phyloP scores from a whole-genome alignment of 768 basidiomycete species.

The Serendipita indica region DNA sequence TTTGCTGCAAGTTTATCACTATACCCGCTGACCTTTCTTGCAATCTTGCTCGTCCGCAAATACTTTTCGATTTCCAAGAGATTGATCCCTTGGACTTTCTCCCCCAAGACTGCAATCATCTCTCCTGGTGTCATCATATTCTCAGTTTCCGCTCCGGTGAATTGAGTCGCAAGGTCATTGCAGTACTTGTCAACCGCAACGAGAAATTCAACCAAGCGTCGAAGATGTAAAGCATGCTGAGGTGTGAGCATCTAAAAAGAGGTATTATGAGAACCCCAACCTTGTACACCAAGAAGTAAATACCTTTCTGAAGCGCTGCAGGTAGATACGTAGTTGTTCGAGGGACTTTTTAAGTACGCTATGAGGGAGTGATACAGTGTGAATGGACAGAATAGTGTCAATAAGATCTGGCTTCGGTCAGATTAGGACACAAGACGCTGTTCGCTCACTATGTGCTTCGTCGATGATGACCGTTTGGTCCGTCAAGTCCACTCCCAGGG shows the following conservation, averaged over 20 bases:
- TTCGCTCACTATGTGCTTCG: slow-evolving; percentile 80
- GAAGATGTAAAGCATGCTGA: slow-evolving; percentile 60
- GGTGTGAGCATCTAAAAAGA: slow-evolving; percentile 42
- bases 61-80: slow-evolving; percentile 71
- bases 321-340: slow-evolving; percentile 62
- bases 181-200: slow-evolving; percentile 48
- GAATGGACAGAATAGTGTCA: slow-evolving; percentile 74
- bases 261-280: neutral
- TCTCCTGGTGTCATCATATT: slow-evolving; percentile 59
- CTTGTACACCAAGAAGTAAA: neutral
- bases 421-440: neutral
- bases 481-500: slow-evolving; percentile 70
- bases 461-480: slow-evolving; percentile 84
- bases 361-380: slow-evolving; percentile 51
- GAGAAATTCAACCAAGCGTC: slow-evolving; percentile 60
- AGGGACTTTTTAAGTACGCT: slow-evolving; percentile 44
- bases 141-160: slow-evolving; percentile 14
- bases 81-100: slow-evolving; percentile 60
- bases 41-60: slow-evolving; percentile 62
- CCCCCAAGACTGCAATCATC: slow-evolving; percentile 50
- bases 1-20: slow-evolving; percentile 43
- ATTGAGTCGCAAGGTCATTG: slow-evolving; percentile 18
- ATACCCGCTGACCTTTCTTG: slow-evolving; percentile 76
- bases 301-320: slow-evolving; percentile 50
- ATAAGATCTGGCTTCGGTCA: slow-evolving; percentile 56